Percentiles rank a stretch among this genome's conserved stretches.
phyloP scores from a whole-genome alignment of 768 basidiomycete genomes.

The Chlorophyllum brunneum region DNA sequence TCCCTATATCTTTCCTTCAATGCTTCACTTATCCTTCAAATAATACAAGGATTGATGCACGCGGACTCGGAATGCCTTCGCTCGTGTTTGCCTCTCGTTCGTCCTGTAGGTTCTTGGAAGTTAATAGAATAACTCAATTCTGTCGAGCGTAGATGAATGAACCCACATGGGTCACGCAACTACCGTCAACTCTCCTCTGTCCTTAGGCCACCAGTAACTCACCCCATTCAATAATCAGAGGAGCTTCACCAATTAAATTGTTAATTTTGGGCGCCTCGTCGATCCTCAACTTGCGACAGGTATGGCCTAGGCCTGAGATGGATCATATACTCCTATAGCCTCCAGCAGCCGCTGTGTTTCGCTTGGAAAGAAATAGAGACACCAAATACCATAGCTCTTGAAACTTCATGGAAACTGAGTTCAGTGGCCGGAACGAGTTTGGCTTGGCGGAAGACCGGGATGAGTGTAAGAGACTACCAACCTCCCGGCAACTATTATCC shows the following conservation, averaged over 20 bases:
- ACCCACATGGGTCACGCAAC: not conserved
- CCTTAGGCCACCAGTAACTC: not conserved
- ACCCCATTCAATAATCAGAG: not conserved
- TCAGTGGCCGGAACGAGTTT: not conserved
- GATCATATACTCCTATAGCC: not conserved
- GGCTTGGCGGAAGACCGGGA: not conserved
- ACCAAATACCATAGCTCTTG: not conserved
- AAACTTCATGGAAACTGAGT: not conserved
- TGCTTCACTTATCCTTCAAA: too few relatives aligned
- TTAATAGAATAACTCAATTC: not conserved
- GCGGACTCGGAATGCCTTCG: not conserved
- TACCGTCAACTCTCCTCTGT: not conserved
- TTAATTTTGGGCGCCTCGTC: too few relatives aligned
- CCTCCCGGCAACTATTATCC: slow-evolving; percentile 5
- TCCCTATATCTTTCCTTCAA: not conserved
- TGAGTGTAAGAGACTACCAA: not conserved
- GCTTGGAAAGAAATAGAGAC: too few relatives aligned
- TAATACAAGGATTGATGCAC: slow-evolving; percentile 7
- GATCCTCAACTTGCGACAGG: too few relatives aligned
- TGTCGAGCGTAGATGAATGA: not conserved
- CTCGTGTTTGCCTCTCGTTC: slow-evolving; percentile 3
- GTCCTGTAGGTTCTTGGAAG: slow-evolving; percentile 2
- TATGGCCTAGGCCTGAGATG: too few relatives aligned
- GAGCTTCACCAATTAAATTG: too few relatives aligned
- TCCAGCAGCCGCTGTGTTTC: not conserved